Evolutionary conservation across 2,329 filamentous ascomycete species (phyloP), one percentile per base, ranked within the genome.

Genomic region (Tolypocladium endophyticum): DNA sequence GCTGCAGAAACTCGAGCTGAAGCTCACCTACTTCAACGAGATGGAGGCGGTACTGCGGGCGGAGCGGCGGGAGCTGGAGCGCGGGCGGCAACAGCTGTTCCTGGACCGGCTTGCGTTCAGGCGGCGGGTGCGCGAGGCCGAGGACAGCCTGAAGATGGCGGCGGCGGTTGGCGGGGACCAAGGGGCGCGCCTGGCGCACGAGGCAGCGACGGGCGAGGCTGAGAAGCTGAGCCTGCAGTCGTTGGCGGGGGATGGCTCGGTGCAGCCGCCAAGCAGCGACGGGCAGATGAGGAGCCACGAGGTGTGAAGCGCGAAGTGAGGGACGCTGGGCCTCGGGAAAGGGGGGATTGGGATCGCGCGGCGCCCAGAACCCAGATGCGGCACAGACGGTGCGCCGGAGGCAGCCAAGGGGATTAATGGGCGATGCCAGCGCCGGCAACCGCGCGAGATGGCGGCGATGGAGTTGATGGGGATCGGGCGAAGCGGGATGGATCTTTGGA

Each of bases 1-100:
- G n/a, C 80, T 97, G 39, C 88, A 96, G 71, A 99, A 99, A 76
- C 86, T 97, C 63, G 92, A 97, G 75, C 79, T 97, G 67, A 99
- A 99, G 76, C 82, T 99, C 61, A 87, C 91, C 69, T 96, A 97
- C 72, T 99, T 99, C 75, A 88, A 90, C 68, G 94, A 99, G 73
- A 92, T 99, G 83, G 94, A 99, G 75, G 83, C 89, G 23, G 87
- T 97, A 53, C 81, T 99, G 57, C 89, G 95, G 67, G 91, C 92
- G 7, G 94, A 99, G 77, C 87, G 93, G 61, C 85, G 92, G 61
- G 94, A 99, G 74, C 81, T 99, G 28, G 94, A 99, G 74, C 86
- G 92, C 60, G 90, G 90, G 47, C 86, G 93, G 36, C 92, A 97
- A 73, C 90, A 97, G 72, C 82, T 99, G 23, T 96, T 97, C 79